phyloP scores from a whole-genome alignment of 2,329 filamentous ascomycete species.

The Neobulgaria alba region DNA sequence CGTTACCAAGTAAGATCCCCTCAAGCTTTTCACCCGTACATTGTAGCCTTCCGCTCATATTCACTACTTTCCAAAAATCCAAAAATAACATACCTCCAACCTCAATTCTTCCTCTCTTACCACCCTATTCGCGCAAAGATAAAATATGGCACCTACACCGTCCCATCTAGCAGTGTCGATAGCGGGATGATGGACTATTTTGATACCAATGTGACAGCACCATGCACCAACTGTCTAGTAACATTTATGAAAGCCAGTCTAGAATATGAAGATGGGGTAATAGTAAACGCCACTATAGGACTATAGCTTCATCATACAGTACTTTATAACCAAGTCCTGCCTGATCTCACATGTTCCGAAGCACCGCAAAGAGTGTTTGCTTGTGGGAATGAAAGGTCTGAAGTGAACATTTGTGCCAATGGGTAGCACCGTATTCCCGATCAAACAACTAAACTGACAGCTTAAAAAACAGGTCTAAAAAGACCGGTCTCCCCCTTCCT shows the following conservation, averaged over 20 bases:
- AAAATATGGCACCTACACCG: slow-evolving; percentile 4
- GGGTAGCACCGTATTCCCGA: neutral
- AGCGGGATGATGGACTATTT: slow-evolving; percentile 2
- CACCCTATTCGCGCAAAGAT: slow-evolving; percentile 2
- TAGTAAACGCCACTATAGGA: slow-evolving; percentile 27
- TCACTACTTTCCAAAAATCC: neutral
- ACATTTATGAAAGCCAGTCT: slow-evolving; percentile 23
- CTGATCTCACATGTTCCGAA: slow-evolving; percentile 2
- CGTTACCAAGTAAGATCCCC: too few relatives aligned
- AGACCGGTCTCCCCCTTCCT: slow-evolving; percentile 4
- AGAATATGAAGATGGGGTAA: slow-evolving; percentile 25
- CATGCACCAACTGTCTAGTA: slow-evolving; percentile 10
- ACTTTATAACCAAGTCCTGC: slow-evolving; percentile 1
- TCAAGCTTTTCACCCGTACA: too few relatives aligned
- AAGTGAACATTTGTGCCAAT: slow-evolving; percentile 2
- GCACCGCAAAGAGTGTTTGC: slow-evolving; percentile 6
- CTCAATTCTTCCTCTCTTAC: slow-evolving; percentile 6
- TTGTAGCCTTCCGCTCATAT: too few relatives aligned
- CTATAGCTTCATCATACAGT: slow-evolving; percentile 20
- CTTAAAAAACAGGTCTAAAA: slow-evolving; percentile 2
- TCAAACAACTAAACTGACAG: neutral
- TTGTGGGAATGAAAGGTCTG: slow-evolving; percentile 5
- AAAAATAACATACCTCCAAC: slow-evolving; percentile 1
- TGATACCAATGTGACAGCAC: neutral
- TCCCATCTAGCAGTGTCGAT: slow-evolving; percentile 1